Evolutionary conservation across 495 filamentous ascomycete genomes (phyloP).

Genomic region (Tuber microsphaerosporum): DNA sequence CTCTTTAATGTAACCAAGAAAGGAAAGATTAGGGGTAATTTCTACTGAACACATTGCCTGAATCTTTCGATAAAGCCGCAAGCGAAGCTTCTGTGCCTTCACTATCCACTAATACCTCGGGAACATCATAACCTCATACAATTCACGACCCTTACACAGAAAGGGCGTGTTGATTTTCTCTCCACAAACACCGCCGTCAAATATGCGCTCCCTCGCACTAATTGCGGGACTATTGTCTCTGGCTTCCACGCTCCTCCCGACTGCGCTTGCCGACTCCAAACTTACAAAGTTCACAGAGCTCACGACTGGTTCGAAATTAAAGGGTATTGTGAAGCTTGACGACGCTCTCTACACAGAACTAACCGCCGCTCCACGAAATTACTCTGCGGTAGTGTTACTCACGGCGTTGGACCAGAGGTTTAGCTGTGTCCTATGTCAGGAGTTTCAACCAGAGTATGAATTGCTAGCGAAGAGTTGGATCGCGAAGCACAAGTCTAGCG

Average conservation of each 20-base stretch:
- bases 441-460: conserved; percentile 94
- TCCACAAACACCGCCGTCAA: not conserved
- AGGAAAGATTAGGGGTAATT: not conserved
- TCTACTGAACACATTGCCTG: conserved; percentile 4
- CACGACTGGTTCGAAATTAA: conserved; percentile 58
- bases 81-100: not conserved
- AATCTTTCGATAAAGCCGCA: not conserved
- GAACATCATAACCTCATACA: conserved; percentile 2
- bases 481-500: conserved; percentile 65
- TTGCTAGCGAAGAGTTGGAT: conserved; percentile 80
- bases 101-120: not conserved
- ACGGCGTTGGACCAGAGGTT: conserved; percentile 80
- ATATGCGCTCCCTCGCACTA: conserved; percentile 41
- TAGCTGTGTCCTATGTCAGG: conserved; percentile 77
- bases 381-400: conserved; percentile 71
- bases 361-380: conserved; percentile 70
- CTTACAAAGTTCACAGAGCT: conserved; percentile 58
- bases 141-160: not conserved
- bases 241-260: conserved; percentile 49
- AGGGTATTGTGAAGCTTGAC: conserved; percentile 64
- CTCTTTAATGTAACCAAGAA: not conserved
- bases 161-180: not conserved
- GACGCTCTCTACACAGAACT: conserved; percentile 68
- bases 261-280: conserved; percentile 49
- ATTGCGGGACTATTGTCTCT: conserved; percentile 56